Evolutionary conservation across 805 yeast species (phyloP).

Genomic region (Candida cerambycidarum): DNA sequence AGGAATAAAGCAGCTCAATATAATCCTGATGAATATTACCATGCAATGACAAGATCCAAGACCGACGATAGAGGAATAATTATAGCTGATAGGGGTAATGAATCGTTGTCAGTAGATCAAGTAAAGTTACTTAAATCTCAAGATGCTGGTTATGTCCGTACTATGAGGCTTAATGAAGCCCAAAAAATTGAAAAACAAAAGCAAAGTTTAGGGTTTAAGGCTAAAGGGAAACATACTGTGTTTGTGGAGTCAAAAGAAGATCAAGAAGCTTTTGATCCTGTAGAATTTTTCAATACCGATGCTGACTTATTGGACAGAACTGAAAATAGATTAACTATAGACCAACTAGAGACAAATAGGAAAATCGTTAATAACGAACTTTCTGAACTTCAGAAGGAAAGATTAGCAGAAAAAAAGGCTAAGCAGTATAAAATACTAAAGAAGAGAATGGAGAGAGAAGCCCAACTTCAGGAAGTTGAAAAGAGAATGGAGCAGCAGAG

Average conservation of each 20-base stretch:
- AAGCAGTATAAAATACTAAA: constrained; percentile 61
- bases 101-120: constrained; percentile 66
- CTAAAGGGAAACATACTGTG: constrained; percentile 78
- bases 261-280: constrained; percentile 61
- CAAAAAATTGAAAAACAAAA: constrained; percentile 60
- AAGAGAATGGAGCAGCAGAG: constrained; percentile 72
- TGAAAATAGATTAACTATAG: constrained; percentile 67
- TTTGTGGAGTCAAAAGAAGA: constrained; percentile 69
- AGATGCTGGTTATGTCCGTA: constrained; percentile 82
- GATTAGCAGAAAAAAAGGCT: constrained; percentile 52
- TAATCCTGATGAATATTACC: constrained; percentile 95
- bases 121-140: constrained; percentile 84
- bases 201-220: constrained; percentile 47
- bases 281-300: constrained; percentile 68
- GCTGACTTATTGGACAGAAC: constrained; percentile 56
- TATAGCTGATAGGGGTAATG: constrained; percentile 63
- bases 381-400: constrained; percentile 27
- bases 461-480: constrained; percentile 66
- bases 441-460: constrained; percentile 66
- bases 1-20: constrained; percentile 68
- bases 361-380: constrained; percentile 28
- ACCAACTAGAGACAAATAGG: constrained; percentile 52
- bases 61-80: constrained; percentile 73
- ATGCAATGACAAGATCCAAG: constrained; percentile 76
- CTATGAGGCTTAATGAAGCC: constrained; percentile 68